Base-by-base conservation (phyloP, 495 filamentous ascomycete species). In the Cercophora samala region DNA sequence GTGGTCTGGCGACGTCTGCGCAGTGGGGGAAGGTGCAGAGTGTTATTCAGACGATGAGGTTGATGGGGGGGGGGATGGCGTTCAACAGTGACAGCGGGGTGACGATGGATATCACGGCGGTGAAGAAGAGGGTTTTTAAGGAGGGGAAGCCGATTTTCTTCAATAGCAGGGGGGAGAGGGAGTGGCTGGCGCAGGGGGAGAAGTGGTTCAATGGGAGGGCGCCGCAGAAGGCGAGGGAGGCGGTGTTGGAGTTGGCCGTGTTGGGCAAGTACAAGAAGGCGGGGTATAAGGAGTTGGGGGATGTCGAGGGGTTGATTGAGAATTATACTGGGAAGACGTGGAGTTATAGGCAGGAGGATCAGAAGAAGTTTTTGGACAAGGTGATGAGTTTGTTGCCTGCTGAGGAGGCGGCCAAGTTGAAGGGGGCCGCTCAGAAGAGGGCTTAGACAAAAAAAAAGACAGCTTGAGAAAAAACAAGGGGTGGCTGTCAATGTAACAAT, bases 261-360 rank as follows among this genome's bases (percentile, higher is more conserved):
- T 71, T 74, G 22, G 83, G 83, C 42, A 74, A 75, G 54, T 83
- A 85, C 69, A 68, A 74, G 21, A 19, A 32, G 0, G 69, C 76
- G 0, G 61, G 69, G 65, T 74, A 72, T 52, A 73, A 69, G 13
- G 76, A 78, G 1, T 26, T 70, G 13, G 59, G 21, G 2, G 78
- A 83, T 55, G 66, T 77, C 26, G 18, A 76, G 23, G 77, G 63
- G 0, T 69, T 70, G 51, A 61, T 85, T 51, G 67, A 63, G 24
- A 77, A 68, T 66, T 79, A 81, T 58, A 74, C 76, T 25, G 66
- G 46, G 18, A 68, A 71, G n/a, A 71, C 71, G 0, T 66, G 64
- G 18, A 69, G 67, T 26, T 77, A 77, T 68, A 64, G 24, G 65
- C 24, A 52, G 18, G 32, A 54, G 15, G 69, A 77, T 24, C 62